Conservation (phyloP, 2,329 filamentous ascomycete genomes). For the Neofusicoccum sp. region DNA sequence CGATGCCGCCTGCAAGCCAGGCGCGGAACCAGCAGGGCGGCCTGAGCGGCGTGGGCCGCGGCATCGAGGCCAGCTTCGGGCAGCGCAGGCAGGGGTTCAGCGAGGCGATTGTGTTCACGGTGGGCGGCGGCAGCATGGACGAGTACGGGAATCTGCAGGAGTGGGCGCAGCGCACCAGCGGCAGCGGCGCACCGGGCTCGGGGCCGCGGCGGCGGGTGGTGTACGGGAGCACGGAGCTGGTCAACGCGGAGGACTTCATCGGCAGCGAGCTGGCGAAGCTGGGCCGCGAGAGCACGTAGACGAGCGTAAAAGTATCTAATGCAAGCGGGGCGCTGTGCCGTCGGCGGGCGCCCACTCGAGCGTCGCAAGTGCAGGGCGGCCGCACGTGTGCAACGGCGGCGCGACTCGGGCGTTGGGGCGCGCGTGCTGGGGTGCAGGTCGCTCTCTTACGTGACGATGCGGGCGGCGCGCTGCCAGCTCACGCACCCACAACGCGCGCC, state of each 20-base stretch:
- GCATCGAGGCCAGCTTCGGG: slow-evolving; percentile 81
- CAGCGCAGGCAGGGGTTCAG: slow-evolving; percentile 86
- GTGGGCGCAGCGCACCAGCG: slow-evolving; percentile 79
- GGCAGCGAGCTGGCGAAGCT: slow-evolving; percentile 55
- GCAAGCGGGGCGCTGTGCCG: neutral
- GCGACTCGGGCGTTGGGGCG: slow-evolving; percentile 12
- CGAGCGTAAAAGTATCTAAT: slow-evolving; percentile 6
- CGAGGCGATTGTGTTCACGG: slow-evolving; percentile 90
- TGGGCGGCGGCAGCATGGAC: slow-evolving; percentile 93
- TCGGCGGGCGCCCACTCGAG: neutral
- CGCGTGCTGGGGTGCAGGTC: slow-evolving; percentile 9
- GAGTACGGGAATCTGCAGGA: slow-evolving; percentile 97
- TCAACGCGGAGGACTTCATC: slow-evolving; percentile 63
- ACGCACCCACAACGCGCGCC: slow-evolving; percentile 11
- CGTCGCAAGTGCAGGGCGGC: neutral
- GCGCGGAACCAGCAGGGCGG: slow-evolving; percentile 40
- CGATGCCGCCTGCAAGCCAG: slow-evolving; percentile 77
- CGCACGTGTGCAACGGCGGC: slow-evolving; percentile 3
- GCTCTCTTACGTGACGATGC: slow-evolving; percentile 7
- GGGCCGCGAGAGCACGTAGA: slow-evolving; percentile 53
- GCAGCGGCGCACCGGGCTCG: slow-evolving; percentile 49
- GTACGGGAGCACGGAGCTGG: slow-evolving; percentile 83
- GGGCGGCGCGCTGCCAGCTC: slow-evolving; percentile 9
- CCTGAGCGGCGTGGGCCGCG: slow-evolving; percentile 48
- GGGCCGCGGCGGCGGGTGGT: slow-evolving; percentile 76